Percentiles rank a stretch among this genome's conserved stretches.
Evolutionary conservation across 208 protist genomes (phyloP).

Genomic region (Tetramitus jugosus): DNA sequence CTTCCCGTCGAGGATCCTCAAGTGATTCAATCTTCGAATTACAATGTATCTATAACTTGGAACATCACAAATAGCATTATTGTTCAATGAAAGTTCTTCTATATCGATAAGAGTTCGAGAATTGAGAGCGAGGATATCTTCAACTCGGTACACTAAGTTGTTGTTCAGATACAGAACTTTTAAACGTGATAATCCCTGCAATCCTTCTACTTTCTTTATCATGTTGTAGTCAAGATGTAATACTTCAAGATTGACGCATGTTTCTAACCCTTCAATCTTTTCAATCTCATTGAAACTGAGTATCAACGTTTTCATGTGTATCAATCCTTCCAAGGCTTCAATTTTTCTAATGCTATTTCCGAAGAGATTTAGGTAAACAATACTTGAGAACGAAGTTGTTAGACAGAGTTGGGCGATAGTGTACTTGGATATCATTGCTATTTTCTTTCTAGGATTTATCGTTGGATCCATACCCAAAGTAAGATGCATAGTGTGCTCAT

Average conservation of each 20-base stretch:
- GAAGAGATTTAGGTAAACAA: not conserved
- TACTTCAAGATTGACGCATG: not conserved
- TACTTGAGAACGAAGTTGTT: not conserved
- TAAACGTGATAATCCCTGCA: not conserved
- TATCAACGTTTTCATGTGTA: not conserved
- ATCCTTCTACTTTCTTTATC: not conserved
- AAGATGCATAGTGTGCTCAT: no score
- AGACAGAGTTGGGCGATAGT: not conserved
- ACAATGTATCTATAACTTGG: not conserved
- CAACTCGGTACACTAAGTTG: not conserved
- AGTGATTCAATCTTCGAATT: not conserved
- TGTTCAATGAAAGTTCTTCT: not conserved
- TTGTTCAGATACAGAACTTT: not conserved
- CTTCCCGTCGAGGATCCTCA: not conserved
- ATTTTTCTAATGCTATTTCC: not conserved
- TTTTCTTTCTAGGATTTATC: not conserved
- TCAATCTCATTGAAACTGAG: not conserved
- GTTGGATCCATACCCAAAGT: not conserved
- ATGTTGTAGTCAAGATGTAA: not conserved
- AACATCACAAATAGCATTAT: not conserved
- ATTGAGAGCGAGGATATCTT: not conserved
- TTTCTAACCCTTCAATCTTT: not conserved
- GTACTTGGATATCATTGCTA: not conserved
- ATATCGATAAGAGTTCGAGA: not conserved
- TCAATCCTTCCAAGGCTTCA: not conserved